phyloP scores from a whole-genome alignment of 176 grass and related monocot species.

The Guadua angustifolia region DNA sequence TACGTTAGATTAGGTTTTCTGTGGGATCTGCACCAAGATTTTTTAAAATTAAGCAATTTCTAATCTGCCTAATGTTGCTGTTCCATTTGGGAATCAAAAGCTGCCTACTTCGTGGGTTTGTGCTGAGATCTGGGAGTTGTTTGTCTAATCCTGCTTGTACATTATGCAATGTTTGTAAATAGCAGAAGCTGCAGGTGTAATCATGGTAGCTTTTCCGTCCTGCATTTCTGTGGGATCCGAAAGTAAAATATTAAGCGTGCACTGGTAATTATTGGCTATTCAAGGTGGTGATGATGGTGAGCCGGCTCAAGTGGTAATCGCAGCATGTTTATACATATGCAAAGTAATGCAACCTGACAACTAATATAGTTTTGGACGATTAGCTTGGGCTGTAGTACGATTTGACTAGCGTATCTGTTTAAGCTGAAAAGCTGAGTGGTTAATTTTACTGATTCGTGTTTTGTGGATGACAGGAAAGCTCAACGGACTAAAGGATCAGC shows the following conservation, averaged over 20 bases:
- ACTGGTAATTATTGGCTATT: not conserved
- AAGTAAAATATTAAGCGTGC: not conserved
- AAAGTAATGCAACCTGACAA: not conserved
- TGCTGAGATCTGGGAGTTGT: too few species aligned
- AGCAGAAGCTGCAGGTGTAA: not conserved
- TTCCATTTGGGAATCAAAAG: not conserved
- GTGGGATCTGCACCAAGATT: too few species aligned
- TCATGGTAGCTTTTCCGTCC: not conserved
- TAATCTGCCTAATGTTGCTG: not conserved
- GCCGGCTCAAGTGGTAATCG: not conserved
- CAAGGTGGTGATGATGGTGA: not conserved
- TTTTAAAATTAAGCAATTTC: not conserved
- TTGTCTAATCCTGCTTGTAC: not conserved
- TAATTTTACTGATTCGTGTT: not conserved
- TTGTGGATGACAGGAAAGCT: conserved; percentile 52
- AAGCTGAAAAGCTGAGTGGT: not conserved
- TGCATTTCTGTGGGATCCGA: not conserved
- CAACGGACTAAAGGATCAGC: conserved; percentile 53
- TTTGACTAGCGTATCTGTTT: not conserved
- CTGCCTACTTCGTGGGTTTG: too few species aligned
- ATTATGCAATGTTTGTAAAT: not conserved
- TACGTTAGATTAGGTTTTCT: not conserved
- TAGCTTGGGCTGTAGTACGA: not conserved
- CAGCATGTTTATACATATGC: not conserved
- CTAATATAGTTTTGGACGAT: not conserved